Evolutionary conservation across 2,329 filamentous ascomycete species (phyloP), one percentile per base, ranked within the genome.

Genomic region (Phaeoacremonium minimum): DNA sequence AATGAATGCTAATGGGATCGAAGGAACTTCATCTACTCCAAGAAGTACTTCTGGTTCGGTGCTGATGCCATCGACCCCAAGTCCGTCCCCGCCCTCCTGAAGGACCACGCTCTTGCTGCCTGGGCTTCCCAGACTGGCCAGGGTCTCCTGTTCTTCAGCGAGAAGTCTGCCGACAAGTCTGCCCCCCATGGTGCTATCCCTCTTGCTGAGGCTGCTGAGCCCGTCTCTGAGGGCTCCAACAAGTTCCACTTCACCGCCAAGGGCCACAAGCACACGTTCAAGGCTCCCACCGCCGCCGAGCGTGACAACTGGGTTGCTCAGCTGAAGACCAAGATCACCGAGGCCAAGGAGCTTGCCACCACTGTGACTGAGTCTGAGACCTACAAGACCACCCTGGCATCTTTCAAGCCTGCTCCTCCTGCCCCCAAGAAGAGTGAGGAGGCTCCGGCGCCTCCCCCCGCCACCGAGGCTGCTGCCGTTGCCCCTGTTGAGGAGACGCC

Each of bases 81-180:
- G 66, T 75, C 83, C 57, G 75, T 96, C 39, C 65, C 73, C 49
- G 68, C 75, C 52, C 96, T 91, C 72, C 75, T 94, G 51, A 87
- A 89, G 67, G 83, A 85, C 43, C 84, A 94, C 69, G 76, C 86
- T 48, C 84, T 85, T 51, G 84, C 81, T 50, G 85, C 93, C 22
- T 96, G 93, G 88, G 88, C 91, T 46, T 82, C 81, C 50, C 81
- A 95, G 74, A 96, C 91, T 41, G 91, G 91, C 63, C 95, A 95
- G 75, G 93, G 93, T 57, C 84, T 97, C 15, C 73, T 97, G 29
- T 95, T 94, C 76, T 86, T 87, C 66, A 83, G 85, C 66, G 89
- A 91, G 80, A 83, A 87, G 65, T 72, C 76, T 35, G 76, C 80
- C 55, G 85, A 95, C 67, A 95, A 94, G 80, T 72, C 78, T 47